Evolutionary conservation across 2,329 filamentous ascomycete genomes (phyloP).

Genomic region (Exserohilum rostratum): DNA sequence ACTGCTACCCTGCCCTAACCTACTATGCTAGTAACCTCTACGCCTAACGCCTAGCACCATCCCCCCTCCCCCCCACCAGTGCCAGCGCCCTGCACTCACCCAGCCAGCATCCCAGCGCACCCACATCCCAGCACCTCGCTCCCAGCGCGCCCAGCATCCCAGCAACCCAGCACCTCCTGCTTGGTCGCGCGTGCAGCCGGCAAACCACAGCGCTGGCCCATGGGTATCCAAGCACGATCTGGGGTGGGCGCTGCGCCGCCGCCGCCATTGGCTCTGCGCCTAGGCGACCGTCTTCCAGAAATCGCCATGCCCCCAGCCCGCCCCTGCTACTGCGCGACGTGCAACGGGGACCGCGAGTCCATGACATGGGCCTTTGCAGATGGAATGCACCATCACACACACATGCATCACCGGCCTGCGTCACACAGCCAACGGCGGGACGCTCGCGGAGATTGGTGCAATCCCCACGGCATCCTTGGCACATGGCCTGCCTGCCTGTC

Average conservation of each 20-base stretch:
- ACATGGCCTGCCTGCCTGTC: too few relatives aligned
- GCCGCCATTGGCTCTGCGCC: slow-evolving; percentile 26
- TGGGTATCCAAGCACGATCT: slow-evolving; percentile 42
- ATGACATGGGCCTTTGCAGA: slow-evolving; percentile 28
- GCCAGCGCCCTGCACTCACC: too few relatives aligned
- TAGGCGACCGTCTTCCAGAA: slow-evolving; percentile 45
- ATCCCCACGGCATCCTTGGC: too few relatives aligned
- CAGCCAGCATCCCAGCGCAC: background rate
- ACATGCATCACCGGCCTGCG: slow-evolving; percentile 26
- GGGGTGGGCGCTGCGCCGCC: slow-evolving; percentile 30
- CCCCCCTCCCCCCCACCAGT: too few relatives aligned
- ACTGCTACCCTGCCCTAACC: background rate
- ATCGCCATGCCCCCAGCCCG: slow-evolving; percentile 28
- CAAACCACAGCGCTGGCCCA: slow-evolving; percentile 42
- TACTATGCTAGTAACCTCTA: too few relatives aligned
- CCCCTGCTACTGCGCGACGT: slow-evolving; percentile 20
- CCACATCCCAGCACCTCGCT: slow-evolving; percentile 13
- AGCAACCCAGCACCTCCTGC: slow-evolving; percentile 31
- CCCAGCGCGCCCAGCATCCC: background rate
- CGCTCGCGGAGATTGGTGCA: slow-evolving; percentile 43
- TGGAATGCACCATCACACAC: slow-evolving; percentile 30
- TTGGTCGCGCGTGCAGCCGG: slow-evolving; percentile 36
- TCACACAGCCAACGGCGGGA: slow-evolving; percentile 41
- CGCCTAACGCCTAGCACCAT: too few relatives aligned
- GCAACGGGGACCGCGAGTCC: slow-evolving; percentile 28